Percentiles rank a stretch among this genome's conserved stretches.
Evolutionary conservation across 148 eudicot genomes (phyloP).

Genomic region (Talinum fruticosum): DNA sequence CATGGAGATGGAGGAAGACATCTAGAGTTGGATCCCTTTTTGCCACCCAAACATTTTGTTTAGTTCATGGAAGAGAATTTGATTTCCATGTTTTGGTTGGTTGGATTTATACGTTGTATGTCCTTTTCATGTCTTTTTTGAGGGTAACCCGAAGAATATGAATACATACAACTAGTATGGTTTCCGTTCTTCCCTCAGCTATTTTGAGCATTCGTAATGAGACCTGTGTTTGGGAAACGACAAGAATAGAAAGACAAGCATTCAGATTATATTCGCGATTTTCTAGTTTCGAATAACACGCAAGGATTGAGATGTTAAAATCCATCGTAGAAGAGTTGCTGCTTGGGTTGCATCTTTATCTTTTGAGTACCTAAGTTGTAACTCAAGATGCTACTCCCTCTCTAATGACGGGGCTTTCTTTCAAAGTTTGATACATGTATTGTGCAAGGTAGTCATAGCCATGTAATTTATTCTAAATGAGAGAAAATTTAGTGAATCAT

Average conservation of each 20-base stretch:
- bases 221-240: not conserved
- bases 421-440: not conserved
- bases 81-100: slow-evolving; percentile 10
- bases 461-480: too few relatives aligned
- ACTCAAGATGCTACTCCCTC: not conserved
- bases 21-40: not conserved
- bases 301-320: not conserved
- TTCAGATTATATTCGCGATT: not conserved
- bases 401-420: not conserved
- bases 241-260: not conserved
- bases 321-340: not conserved
- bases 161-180: not conserved
- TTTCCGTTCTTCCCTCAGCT: not conserved
- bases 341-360: not conserved
- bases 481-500: not conserved
- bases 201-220: not conserved
- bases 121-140: slow-evolving; percentile 2
- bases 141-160: not conserved
- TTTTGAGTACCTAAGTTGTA: not conserved
- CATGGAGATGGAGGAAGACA: not conserved
- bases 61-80: not conserved
- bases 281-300: too few relatives aligned
- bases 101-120: slow-evolving; percentile 5
- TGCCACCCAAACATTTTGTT: not conserved
- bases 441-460: not conserved